Evolutionary conservation across 768 basidiomycete species (phyloP).

Genomic region (Boletellus emodensis): DNA sequence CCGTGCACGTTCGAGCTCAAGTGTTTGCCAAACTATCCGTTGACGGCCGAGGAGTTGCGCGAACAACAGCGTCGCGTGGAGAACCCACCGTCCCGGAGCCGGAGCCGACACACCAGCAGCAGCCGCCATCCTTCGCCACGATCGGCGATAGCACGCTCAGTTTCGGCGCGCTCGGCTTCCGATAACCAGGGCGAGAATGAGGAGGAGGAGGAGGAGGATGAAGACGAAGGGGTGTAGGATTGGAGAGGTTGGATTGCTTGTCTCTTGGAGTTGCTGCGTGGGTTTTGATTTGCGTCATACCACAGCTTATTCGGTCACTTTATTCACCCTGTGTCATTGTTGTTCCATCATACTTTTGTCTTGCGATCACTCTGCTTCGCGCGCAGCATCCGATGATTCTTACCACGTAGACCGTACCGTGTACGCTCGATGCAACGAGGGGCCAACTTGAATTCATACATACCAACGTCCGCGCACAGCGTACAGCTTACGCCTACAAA

Average conservation of each 20-base stretch:
- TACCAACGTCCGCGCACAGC: not conserved
- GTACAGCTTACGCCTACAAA: not conserved
- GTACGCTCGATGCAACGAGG: no score
- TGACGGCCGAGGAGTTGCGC: conserved; percentile 47
- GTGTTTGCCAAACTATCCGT: conserved; percentile 44
- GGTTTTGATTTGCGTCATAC: conserved; percentile 4
- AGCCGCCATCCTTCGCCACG: conserved; percentile 22
- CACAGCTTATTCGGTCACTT: conserved; percentile 27
- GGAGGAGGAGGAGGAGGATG: conserved; percentile 6
- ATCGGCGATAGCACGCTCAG: conserved; percentile 8
- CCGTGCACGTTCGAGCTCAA: conserved; percentile 61
- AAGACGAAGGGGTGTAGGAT: conserved; percentile 11
- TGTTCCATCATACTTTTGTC: not conserved
- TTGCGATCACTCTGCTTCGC: not conserved
- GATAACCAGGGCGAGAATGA: conserved; percentile 17
- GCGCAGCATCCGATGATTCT: no score
- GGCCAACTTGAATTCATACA: not conserved
- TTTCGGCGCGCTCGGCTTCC: not conserved
- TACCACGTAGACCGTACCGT: no score
- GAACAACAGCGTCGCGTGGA: conserved; percentile 41
- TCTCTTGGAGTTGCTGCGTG: not conserved
- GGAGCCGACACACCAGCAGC: conserved; percentile 14
- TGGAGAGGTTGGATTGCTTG: not conserved
- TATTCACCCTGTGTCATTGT: conserved; percentile 12
- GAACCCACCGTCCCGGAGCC: conserved; percentile 18